These are phyloP conservation scores for Salix arbutifolia DNA, from an alignment of 345 rosid genomes.

Conservation along the genomic window DNA sequence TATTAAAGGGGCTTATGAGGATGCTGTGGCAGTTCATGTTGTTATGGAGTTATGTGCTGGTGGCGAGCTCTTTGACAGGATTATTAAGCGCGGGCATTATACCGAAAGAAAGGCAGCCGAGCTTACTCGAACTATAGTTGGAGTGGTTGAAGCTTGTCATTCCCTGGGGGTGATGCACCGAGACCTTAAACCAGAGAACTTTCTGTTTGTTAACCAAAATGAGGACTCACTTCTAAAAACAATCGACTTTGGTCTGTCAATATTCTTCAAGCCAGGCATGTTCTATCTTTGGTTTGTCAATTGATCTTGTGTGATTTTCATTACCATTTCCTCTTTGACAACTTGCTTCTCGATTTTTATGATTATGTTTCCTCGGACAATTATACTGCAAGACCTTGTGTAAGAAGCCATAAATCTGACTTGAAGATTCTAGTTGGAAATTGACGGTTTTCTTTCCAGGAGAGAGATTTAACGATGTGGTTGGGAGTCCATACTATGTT, in stretches of 20 bases:
- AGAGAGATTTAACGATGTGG: conserved; percentile 25
- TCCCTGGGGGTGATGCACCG: conserved; percentile 31
- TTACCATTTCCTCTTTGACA: background rate
- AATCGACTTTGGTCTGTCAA: conserved; percentile 28
- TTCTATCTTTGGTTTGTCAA: background rate
- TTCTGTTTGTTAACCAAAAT: conserved; percentile 15
- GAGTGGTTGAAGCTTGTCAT: conserved; percentile 28
- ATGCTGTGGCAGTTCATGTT: conserved; percentile 25
- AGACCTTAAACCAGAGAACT: conserved; percentile 30
- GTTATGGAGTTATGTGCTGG: conserved; percentile 34
- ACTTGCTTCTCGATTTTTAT: background rate
- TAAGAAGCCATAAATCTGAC: background rate
- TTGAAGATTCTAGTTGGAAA: background rate
- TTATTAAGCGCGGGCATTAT: conserved; percentile 26
- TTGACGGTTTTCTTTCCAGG: conserved; percentile 5
- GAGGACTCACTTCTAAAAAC: conserved; percentile 30
- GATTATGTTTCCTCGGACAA: background rate
- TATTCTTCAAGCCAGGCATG: conserved; percentile 31
- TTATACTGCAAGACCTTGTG: background rate
- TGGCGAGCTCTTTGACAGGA: conserved; percentile 30
- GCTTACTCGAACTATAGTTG: conserved; percentile 27
- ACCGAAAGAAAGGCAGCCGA: conserved; percentile 30
- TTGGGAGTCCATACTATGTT: conserved; percentile 34
- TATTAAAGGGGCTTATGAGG: conserved; percentile 33
- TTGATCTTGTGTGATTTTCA: background rate